Evolutionary conservation across 1,139 yeast species (phyloP), one percentile per base, ranked within the genome.

Genomic region (Hansenula anomala): DNA sequence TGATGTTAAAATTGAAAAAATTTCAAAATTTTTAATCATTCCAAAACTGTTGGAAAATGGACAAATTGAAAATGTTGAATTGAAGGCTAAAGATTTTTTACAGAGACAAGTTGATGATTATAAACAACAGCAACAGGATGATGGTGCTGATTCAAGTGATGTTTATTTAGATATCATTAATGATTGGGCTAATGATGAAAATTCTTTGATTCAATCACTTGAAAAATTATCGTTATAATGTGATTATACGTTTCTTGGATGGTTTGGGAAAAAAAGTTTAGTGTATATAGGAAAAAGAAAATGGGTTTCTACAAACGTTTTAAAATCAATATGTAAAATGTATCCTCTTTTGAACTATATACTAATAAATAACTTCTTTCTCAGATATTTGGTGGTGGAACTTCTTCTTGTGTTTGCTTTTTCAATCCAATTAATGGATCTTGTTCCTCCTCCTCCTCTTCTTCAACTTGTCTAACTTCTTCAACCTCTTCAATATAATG

Each of bases 401-500:
- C 34, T 14, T 36, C 39, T 28, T 16, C 23, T 25, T 36, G 41
- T 39, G 34, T 37, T 29, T 45, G 40, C 29, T 40, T 39, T 39
- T 49, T 49, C 18, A 52, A 36, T 13, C 42, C 49, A 13, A 49
- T 38, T 9, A 49, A 34, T 5, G 55, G 56, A 29, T 45, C 47
- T 8, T 17, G 20, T 32, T 32, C 30, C 5, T 43, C 30, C 6
- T 43, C 50, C 33, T 64, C 70, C 0, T 67, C 67, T 17, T 71
- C 75, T 31, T 62, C 52, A 8, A 80, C 68, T 43, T 82, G 89
- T 45, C 75, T 75, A 10, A 84, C 94, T 19, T 71, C 65, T 45
- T 76, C 72, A 11, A 84, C 90, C 56, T 84, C 94, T 54, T 84
- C 94, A 34, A 84, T 83, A 59, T 84, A 84, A 61, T 80, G 80